Evolutionary conservation across 495 filamentous ascomycete genomes (phyloP), one percentile per base, ranked within the genome.

Genomic region (Trichoderma orchidacearum): DNA sequence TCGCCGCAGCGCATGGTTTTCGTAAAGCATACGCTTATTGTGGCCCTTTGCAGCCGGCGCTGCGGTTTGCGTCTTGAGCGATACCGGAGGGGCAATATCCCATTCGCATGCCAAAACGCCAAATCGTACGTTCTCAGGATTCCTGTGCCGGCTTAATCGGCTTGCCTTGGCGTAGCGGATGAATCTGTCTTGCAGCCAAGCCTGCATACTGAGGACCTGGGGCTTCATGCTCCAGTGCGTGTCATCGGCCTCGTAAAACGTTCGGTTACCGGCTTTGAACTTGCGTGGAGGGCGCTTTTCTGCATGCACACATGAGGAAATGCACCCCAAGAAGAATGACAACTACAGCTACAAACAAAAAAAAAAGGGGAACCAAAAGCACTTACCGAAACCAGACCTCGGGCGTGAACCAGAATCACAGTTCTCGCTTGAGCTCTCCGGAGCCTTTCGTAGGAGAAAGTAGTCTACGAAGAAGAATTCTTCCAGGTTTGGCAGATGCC

Each of bases 381-480:
- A 31, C 53, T 54, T 15, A 54, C 53, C 29, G 7, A 9, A 23
- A 27, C 17, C 7, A 8, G 18, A 3, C 25, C 6, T 15, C 7
- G 15, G 3, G n/a, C n/a, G n/a, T n/a, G n/a, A n/a, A n/a, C n/a
- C n/a, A n/a, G n/a, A n/a, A n/a, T n/a, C n/a, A n/a, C n/a, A n/a
- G n/a, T n/a, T n/a, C n/a, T n/a, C n/a, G n/a, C n/a, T n/a, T n/a
- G n/a, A n/a, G n/a, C n/a, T n/a, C 30, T 35, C 25, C 17, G 30
- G 9, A 3, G 30, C 3, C 31, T 59, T 64, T 17, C 64, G 66
- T 30, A 65, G 21, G 5, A 65, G 61, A 12, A 68, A 41, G 17
- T 62, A 68, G 51, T 68, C 66, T 34, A 68, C 59, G 31, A 68
- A 68, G 48, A 67, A 67, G 56, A 68, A 68, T 1, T 60, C 58